These are phyloP conservation scores for Cephaloascus albidus DNA, from an alignment of 805 yeast species.

Conservation along the genomic window DNA sequence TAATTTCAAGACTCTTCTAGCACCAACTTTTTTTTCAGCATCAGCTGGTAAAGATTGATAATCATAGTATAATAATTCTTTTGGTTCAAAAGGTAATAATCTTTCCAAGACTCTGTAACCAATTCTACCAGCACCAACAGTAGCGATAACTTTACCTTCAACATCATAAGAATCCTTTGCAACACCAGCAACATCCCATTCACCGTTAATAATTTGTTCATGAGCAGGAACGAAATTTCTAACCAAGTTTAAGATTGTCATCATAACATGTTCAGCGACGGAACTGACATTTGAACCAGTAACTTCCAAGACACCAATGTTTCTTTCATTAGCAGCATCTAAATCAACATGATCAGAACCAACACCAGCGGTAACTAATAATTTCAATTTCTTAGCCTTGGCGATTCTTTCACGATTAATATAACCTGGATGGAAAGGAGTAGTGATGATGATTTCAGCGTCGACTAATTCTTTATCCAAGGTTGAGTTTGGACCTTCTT, in stretches of 20 bases:
- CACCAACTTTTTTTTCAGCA: constrained; percentile 49
- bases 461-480: constrained; percentile 61
- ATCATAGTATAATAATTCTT: constrained; percentile 65
- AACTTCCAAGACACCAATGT: constrained; percentile 67
- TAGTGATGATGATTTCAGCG: constrained; percentile 70
- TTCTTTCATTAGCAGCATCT: constrained; percentile 52
- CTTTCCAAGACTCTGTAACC: constrained; percentile 71
- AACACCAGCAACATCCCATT: constrained; percentile 72
- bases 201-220: constrained; percentile 48
- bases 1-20: constrained; percentile 47
- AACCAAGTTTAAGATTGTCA: constrained; percentile 63
- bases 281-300: constrained; percentile 76
- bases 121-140: constrained; percentile 77
- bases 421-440: constrained; percentile 81
- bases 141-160: constrained; percentile 70
- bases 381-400: constrained; percentile 62
- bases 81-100: constrained; percentile 63
- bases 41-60: constrained; percentile 58
- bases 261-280: constrained; percentile 73
- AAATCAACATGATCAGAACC: constrained; percentile 79
- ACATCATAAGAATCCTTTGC: constrained; percentile 69
- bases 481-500: constrained; percentile 50
- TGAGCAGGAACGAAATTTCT: constrained; percentile 78
- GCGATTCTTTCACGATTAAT: constrained; percentile 57
- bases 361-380: constrained; percentile 73